phyloP scores from a whole-genome alignment of 768 basidiomycete species.

The Agrocybe pediades region DNA sequence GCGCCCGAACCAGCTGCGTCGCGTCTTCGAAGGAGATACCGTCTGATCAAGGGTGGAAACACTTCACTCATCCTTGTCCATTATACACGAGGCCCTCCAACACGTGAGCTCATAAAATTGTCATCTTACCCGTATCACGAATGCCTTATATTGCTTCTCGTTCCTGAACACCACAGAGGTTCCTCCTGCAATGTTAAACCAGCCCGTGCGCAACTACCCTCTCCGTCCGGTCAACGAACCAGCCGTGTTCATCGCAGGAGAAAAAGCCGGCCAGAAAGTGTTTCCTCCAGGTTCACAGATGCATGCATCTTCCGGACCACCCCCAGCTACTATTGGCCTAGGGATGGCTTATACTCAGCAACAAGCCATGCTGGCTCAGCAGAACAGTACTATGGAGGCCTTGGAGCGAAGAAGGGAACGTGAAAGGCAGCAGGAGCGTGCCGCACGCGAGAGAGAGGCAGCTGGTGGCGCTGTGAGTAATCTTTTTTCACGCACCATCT shows the following conservation, averaged over 20 bases:
- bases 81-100: constrained; percentile 65
- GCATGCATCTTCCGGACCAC: constrained; percentile 29
- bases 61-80: constrained; percentile 76
- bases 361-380: constrained; percentile 73
- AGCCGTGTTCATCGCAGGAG: constrained; percentile 68
- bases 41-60: constrained; percentile 73
- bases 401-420: constrained; percentile 66
- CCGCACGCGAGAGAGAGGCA: constrained; percentile 45
- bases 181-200: constrained; percentile 54
- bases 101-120: constrained; percentile 46
- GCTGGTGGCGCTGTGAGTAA: constrained; percentile 41
- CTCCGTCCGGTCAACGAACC: constrained; percentile 69
- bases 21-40: constrained; percentile 70
- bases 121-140: neutral
- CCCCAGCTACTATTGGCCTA: constrained; percentile 26
- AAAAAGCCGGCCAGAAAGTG: constrained; percentile 72
- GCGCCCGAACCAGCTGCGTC: constrained; percentile 62
- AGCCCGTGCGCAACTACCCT: constrained; percentile 72
- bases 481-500: neutral
- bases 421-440: constrained; percentile 44
- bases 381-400: constrained; percentile 71
- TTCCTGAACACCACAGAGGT: constrained; percentile 45
- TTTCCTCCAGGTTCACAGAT: constrained; percentile 37
- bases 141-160: neutral
- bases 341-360: constrained; percentile 42